Base-by-base conservation (phyloP, 2,329 filamentous ascomycete species). In the Lasiodiplodia hormozganensis region DNA sequence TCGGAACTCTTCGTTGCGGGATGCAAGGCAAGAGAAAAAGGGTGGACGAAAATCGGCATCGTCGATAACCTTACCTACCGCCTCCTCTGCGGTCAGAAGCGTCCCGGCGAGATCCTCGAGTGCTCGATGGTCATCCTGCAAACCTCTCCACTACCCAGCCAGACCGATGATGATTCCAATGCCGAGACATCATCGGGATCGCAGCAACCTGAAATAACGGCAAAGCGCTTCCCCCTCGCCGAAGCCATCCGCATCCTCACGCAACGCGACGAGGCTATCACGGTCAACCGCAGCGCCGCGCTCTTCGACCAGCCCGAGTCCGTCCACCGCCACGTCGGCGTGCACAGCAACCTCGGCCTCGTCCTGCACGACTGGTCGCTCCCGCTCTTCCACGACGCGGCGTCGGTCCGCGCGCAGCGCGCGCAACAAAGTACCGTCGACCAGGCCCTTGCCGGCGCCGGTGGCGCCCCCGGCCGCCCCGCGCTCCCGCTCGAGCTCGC, bases 101-200 rank as follows among this genome's bases (percentile, higher is more conserved):
- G 54, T 8, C 54, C 31, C 18, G 57, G 36, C 23, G 57, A 62
- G 21, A 25, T 14, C 14, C 14, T 3, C 2, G 57, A 62, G 23
- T 25, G 38, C 18, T 62, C 57, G 10, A 28, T 62, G 36, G 31
- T 62, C 12, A 47, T 62, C 18, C 36, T 62, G n/a, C 38, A 62
- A 21, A 18, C 5, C 7, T n/a, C 36, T 14, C 8, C 40, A 5
- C 21, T n/a, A 43, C 2, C 40, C 40, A 47, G 4, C 40, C 6
- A 47, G n/a, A n/a, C 16, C 18, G n/a, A 47, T n/a, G n/a, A 10
- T 2, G 31, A 34, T 34, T 8, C 1, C 1, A 34, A 34, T 10
- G 31, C 31, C 31, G 31, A 34, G 31, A 10, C 31, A 3, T 10
- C 8, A 8, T 2, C 31, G 0, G 31, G 10, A 2, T 5, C 16